Evolutionary conservation across 2,329 filamentous ascomycete species (phyloP).

Genomic region (Ophiostoma australiae): DNA sequence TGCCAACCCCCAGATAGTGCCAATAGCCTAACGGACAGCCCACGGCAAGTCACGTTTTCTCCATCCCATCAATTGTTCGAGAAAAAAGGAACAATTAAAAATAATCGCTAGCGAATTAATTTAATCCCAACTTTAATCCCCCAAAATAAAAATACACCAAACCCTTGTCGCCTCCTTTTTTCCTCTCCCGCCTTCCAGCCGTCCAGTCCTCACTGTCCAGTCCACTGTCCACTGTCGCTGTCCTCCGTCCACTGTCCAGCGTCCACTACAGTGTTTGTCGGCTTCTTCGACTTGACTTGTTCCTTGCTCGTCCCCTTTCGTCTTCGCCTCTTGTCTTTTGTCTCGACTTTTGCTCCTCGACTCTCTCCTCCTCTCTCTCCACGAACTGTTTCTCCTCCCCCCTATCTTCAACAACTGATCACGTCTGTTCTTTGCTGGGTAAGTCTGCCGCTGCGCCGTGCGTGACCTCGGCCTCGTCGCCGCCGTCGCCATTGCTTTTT

Average conservation of each 20-base stretch:
- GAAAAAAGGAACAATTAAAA: slow-evolving; percentile 14
- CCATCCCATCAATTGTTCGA: slow-evolving; percentile 3
- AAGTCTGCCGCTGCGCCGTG: slow-evolving; percentile 9
- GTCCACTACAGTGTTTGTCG: slow-evolving; percentile 15
- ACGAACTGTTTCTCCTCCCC: background rate
- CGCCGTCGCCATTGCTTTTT: background rate
- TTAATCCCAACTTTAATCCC: slow-evolving; percentile 11
- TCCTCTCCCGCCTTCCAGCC: background rate
- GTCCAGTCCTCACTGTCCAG: background rate
- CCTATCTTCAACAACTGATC: slow-evolving; percentile 1
- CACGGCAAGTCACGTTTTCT: slow-evolving; percentile 15
- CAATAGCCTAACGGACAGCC: slow-evolving; percentile 4
- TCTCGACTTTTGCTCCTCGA: background rate
- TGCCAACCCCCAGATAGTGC: background rate
- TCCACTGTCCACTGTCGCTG: slow-evolving; percentile 5
- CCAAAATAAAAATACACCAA: slow-evolving; percentile 15
- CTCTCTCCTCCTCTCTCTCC: background rate
- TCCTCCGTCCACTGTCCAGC: slow-evolving; percentile 14
- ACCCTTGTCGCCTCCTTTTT: slow-evolving; percentile 19
- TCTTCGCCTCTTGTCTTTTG: slow-evolving; percentile 11
- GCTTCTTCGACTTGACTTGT: slow-evolving; percentile 17
- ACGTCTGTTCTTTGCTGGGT: slow-evolving; percentile 24
- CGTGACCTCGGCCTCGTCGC: background rate
- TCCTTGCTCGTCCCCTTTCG: slow-evolving; percentile 8
- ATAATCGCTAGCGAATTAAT: slow-evolving; percentile 6